These are phyloP conservation scores for Allium fistulosum DNA, from an alignment of 106 monocot genomes.

Conservation along the genomic window DNA sequence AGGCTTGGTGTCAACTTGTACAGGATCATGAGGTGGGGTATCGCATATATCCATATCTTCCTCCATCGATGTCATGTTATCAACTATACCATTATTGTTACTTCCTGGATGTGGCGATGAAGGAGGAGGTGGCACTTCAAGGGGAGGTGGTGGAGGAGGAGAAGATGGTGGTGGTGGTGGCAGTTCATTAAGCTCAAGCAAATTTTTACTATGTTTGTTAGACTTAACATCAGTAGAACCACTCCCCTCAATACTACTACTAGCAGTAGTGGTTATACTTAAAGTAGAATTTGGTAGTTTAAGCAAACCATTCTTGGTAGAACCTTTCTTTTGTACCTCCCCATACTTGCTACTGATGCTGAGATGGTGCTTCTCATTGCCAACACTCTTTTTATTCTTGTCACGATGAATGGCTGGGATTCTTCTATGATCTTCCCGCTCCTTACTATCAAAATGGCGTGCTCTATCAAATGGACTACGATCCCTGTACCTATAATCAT, in stretches of 20 bases:
- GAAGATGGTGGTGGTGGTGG: slow-evolving; percentile 41
- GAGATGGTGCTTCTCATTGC: slow-evolving; percentile 32
- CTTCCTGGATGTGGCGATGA: slow-evolving; percentile 34
- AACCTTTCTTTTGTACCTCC: slow-evolving; percentile 32
- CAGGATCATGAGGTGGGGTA: slow-evolving; percentile 73
- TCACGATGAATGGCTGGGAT: slow-evolving; percentile 23
- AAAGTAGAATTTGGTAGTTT: slow-evolving; percentile 28
- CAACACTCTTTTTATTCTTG: slow-evolving; percentile 18
- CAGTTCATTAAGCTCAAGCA: slow-evolving; percentile 19
- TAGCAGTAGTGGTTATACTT: slow-evolving; percentile 8
- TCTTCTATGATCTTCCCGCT: slow-evolving; percentile 30
- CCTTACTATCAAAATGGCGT: slow-evolving; percentile 27
- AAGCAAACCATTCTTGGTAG: slow-evolving; percentile 14
- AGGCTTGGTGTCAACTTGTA: slow-evolving; percentile 16
- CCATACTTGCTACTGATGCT: slow-evolving; percentile 17
- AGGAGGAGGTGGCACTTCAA: slow-evolving; percentile 25
- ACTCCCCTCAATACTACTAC: slow-evolving; percentile 23
- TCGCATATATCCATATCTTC: slow-evolving; percentile 99
- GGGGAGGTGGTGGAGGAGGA: slow-evolving; percentile 44
- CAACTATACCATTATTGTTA: slow-evolving; percentile 26
- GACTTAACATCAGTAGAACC: slow-evolving; percentile 19
- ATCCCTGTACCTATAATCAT: slow-evolving; percentile 29
- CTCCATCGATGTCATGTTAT: slow-evolving; percentile 71
- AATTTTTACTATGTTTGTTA: slow-evolving; percentile 28
- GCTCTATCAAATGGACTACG: slow-evolving; percentile 33